Evolutionary conservation across 768 basidiomycete genomes (phyloP).

Genomic region (Panus rudis): DNA sequence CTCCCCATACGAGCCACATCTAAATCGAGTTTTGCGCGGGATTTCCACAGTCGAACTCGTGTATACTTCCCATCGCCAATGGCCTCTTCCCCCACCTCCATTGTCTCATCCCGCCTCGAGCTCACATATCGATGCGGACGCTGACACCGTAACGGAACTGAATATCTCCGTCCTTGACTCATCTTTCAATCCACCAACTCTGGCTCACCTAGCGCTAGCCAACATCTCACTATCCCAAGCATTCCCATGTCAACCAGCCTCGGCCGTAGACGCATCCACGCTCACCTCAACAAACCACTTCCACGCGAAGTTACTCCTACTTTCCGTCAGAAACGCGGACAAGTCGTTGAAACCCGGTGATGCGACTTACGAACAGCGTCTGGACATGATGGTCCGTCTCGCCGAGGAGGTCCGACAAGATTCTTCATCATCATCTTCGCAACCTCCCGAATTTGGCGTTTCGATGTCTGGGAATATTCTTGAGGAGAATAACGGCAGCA

Average conservation of each 20-base stretch:
- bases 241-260: not conserved
- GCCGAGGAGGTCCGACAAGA: slow-evolving; percentile 46
- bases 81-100: slow-evolving; percentile 47
- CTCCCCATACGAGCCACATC: slow-evolving; percentile 6
- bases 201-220: slow-evolving; percentile 76
- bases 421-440: slow-evolving; percentile 1
- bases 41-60: slow-evolving; percentile 50
- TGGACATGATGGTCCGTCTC: slow-evolving; percentile 83
- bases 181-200: slow-evolving; percentile 89
- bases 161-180: slow-evolving; percentile 79
- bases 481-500: too few species aligned
- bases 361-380: slow-evolving; percentile 67
- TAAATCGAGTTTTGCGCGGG: slow-evolving; percentile 37
- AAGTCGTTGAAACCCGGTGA: slow-evolving; percentile 67
- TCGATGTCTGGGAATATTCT: too few species aligned
- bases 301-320: slow-evolving; percentile 69
- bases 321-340: slow-evolving; percentile 85
- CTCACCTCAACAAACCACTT: slow-evolving; percentile 28
- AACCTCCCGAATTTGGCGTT: too few species aligned
- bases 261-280: not conserved
- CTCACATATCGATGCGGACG: too few species aligned
- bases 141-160: too few species aligned
- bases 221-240: slow-evolving; percentile 29
- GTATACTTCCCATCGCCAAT: slow-evolving; percentile 49
- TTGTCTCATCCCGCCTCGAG: slow-evolving; percentile 10